These are phyloP conservation scores for Wakefieldia striispora DNA, from an alignment of 768 basidiomycete species.

Conservation along the genomic window DNA sequence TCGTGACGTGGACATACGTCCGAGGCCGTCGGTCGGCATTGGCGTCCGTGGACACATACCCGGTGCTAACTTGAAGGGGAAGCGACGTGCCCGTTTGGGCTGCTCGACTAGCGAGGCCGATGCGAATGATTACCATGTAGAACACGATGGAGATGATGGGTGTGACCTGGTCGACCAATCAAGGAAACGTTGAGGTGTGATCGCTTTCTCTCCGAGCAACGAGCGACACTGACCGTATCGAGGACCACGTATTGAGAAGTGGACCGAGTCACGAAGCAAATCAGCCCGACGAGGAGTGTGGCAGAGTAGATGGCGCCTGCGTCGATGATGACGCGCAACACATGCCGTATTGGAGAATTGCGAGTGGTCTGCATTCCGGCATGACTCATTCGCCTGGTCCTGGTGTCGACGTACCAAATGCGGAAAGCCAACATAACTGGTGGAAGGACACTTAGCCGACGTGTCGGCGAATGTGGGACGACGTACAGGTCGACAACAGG, in stretches of 20 bases:
- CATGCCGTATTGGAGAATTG: constrained; percentile 9
- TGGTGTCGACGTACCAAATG: constrained; percentile 30
- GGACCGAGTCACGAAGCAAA: constrained; percentile 27
- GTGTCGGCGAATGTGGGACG: not conserved
- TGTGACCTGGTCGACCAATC: constrained; percentile 24
- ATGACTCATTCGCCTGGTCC: no score
- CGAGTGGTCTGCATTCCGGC: constrained; percentile 9
- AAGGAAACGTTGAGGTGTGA: not conserved
- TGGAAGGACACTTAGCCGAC: no score
- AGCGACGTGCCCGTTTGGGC: not conserved
- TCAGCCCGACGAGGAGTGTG: constrained; percentile 32
- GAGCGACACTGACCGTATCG: constrained; percentile 30
- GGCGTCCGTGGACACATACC: not conserved
- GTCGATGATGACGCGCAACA: constrained; percentile 35
- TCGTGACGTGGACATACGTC: constrained; percentile 5
- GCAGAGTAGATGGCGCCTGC: constrained; percentile 38
- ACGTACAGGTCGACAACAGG: constrained; percentile 30
- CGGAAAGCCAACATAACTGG: constrained; percentile 30
- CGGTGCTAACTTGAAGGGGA: no score
- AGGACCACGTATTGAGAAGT: constrained; percentile 36
- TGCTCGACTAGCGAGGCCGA: constrained; percentile 20
- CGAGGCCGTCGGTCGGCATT: constrained; percentile 1
- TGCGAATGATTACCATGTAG: constrained; percentile 42
- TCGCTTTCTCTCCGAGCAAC: not conserved
- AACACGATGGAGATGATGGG: constrained; percentile 43